A percentile compares a stretch with the other conserved stretches of the same genome.
Conservation (phyloP, 495 filamentous ascomycete genomes). For the Astrocystis sublimbata region DNA sequence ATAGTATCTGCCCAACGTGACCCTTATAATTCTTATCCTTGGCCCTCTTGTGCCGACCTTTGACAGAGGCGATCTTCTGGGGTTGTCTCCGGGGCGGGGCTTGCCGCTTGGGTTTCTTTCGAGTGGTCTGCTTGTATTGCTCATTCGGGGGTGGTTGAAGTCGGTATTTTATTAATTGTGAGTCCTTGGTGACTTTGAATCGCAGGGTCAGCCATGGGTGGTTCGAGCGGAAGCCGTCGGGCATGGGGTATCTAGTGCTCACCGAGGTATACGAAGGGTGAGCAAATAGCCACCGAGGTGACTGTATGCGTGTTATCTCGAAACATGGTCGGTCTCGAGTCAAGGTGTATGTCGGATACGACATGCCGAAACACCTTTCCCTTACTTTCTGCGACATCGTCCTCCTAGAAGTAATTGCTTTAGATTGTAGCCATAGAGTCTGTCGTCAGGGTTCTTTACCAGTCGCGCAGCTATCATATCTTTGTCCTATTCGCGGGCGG, state of each 20-base stretch:
- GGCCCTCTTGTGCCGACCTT: constrained; percentile 63
- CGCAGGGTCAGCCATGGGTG: not conserved
- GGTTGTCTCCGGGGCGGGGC: constrained; percentile 70
- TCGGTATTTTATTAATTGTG: constrained; percentile 84
- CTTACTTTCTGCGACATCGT: constrained; percentile 93
- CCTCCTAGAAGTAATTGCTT: constrained; percentile 55
- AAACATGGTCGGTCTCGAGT: constrained; percentile 56
- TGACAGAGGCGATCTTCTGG: constrained; percentile 64
- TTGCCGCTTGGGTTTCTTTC: constrained; percentile 62
- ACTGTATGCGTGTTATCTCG: constrained; percentile 73
- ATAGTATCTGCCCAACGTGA: constrained; percentile 74
- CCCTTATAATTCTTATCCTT: constrained; percentile 67
- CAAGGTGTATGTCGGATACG: constrained; percentile 52
- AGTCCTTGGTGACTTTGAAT: constrained; percentile 77
- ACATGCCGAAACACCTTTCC: constrained; percentile 82
- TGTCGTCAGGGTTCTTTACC: constrained; percentile 3
- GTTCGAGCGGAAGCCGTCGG: not conserved
- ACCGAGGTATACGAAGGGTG: constrained; percentile 68
- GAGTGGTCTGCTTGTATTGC: constrained; percentile 54
- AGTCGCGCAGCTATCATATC: constrained; percentile 20
- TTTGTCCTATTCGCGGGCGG: constrained; percentile 13
- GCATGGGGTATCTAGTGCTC: not conserved
- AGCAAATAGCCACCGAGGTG: constrained; percentile 74
- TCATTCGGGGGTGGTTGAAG: constrained; percentile 60
- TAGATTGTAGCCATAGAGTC: constrained; percentile 2